Evolutionary conservation across 768 basidiomycete genomes (phyloP).

Genomic region (Boletellus sp.): DNA sequence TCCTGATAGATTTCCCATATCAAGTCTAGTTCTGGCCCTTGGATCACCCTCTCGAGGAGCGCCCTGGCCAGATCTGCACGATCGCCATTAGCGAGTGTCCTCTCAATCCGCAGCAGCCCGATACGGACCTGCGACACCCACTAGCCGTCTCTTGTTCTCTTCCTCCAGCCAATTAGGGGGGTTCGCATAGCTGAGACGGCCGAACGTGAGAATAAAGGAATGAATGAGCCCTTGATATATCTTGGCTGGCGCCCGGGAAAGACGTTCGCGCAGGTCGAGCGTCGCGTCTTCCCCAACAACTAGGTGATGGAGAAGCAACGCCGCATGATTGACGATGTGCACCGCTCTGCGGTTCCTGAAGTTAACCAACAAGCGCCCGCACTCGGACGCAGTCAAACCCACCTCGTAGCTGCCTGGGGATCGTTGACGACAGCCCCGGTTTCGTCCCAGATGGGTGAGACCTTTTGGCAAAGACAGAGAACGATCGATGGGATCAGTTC

Average conservation of each 20-base stretch:
- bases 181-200: slow-evolving; percentile 68
- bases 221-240: slow-evolving; percentile 62
- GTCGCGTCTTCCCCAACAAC: not conserved
- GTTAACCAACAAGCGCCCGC: not conserved
- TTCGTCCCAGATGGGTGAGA: slow-evolving; percentile 65
- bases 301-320: slow-evolving; percentile 53
- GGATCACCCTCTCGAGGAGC: slow-evolving; percentile 63
- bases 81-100: slow-evolving; percentile 4
- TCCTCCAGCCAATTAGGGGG: slow-evolving; percentile 56
- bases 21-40: slow-evolving; percentile 66
- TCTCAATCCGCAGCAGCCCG: not conserved
- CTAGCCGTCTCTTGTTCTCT: slow-evolving; percentile 39
- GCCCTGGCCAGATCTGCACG: slow-evolving; percentile 53
- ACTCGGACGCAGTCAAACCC: not conserved
- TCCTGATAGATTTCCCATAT: slow-evolving; percentile 60
- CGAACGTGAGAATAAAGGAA: slow-evolving; percentile 72
- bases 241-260: slow-evolving; percentile 51
- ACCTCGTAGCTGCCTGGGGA: slow-evolving; percentile 30
- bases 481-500: slow-evolving; percentile 65
- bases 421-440: slow-evolving; percentile 41
- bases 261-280: slow-evolving; percentile 39
- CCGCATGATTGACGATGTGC: slow-evolving; percentile 46
- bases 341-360: slow-evolving; percentile 41
- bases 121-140: slow-evolving; percentile 45
- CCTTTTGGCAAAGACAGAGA: slow-evolving; percentile 48